Percentiles rank a stretch among this genome's conserved stretches.
Conservation (phyloP, 495 filamentous ascomycete species). For the Daldinia vernicosa region DNA sequence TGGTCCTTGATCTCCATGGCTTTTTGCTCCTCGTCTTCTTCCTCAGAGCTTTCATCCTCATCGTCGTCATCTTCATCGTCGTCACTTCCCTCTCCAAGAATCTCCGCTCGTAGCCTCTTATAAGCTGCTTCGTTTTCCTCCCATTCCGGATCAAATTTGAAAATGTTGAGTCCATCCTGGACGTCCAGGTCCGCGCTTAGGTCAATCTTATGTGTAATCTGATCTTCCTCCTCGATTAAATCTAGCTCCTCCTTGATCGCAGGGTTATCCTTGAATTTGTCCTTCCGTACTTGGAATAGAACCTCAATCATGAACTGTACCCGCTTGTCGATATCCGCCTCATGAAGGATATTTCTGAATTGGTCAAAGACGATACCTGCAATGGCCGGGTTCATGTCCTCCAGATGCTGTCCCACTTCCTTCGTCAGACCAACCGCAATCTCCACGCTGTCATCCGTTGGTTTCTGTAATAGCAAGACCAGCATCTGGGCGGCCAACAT, state of each 20-base stretch:
- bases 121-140: conserved; percentile 92
- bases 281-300: conserved; percentile 94
- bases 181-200: conserved; percentile 84
- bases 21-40: conserved; percentile 72
- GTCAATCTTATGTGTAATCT: conserved; percentile 85
- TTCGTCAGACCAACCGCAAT: conserved; percentile 92
- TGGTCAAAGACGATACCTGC: conserved; percentile 92
- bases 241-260: conserved; percentile 93
- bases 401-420: conserved; percentile 91
- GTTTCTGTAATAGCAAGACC: conserved; percentile 86
- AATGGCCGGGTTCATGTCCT: conserved; percentile 90
- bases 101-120: conserved; percentile 87
- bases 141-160: conserved; percentile 91
- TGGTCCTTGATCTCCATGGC: conserved; percentile 96
- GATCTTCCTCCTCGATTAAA: conserved; percentile 95
- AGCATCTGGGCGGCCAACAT: conserved; percentile 91
- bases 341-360: conserved; percentile 92
- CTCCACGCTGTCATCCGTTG: conserved; percentile 97
- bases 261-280: conserved; percentile 93
- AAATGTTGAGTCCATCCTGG: conserved; percentile 88
- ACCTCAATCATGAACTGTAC: conserved; percentile 99
- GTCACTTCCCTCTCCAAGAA: conserved; percentile 89
- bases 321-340: conserved; percentile 93
- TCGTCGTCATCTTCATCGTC: conserved; percentile 76
- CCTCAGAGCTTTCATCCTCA: conserved; percentile 81